These are phyloP conservation scores for Clitopilus hobsonii DNA, from an alignment of 768 basidiomycete species.

Conservation along the genomic window DNA sequence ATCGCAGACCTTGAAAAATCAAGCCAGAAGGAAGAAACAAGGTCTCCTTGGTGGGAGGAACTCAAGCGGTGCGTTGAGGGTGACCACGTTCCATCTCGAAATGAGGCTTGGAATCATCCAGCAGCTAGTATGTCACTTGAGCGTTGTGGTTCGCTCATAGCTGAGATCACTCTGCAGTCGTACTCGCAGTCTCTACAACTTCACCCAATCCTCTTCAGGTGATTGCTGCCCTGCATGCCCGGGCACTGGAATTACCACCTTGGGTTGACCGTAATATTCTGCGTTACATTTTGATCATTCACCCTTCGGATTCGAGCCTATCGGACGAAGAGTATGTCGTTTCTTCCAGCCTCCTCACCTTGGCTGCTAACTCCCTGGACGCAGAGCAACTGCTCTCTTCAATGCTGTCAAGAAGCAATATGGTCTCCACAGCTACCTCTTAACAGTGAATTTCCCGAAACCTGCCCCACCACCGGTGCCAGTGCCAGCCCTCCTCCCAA, in stretches of 20 bases:
- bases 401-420: constrained; percentile 88
- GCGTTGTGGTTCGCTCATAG: constrained; percentile 2
- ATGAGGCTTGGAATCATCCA: constrained; percentile 87
- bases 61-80: constrained; percentile 72
- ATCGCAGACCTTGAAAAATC: constrained; percentile 56
- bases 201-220: constrained; percentile 79
- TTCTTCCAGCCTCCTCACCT: not conserved
- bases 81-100: constrained; percentile 64
- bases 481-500: constrained; percentile 60
- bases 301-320: constrained; percentile 62
- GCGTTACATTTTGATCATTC: constrained; percentile 74
- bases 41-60: constrained; percentile 89
- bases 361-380: not conserved
- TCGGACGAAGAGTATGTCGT: constrained; percentile 74
- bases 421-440: constrained; percentile 72
- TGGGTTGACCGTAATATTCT: constrained; percentile 78
- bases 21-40: constrained; percentile 31
- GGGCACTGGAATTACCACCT: constrained; percentile 61
- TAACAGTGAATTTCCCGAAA: constrained; percentile 56
- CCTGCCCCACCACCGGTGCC: constrained; percentile 64
- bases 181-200: constrained; percentile 78
- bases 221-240: constrained; percentile 68
- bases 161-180: constrained; percentile 44
- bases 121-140: constrained; percentile 57
- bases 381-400: constrained; percentile 70